Percentiles rank a stretch among this genome's conserved stretches.
Conservation (phyloP, 768 basidiomycete species). For the Roridomyces roridus region DNA sequence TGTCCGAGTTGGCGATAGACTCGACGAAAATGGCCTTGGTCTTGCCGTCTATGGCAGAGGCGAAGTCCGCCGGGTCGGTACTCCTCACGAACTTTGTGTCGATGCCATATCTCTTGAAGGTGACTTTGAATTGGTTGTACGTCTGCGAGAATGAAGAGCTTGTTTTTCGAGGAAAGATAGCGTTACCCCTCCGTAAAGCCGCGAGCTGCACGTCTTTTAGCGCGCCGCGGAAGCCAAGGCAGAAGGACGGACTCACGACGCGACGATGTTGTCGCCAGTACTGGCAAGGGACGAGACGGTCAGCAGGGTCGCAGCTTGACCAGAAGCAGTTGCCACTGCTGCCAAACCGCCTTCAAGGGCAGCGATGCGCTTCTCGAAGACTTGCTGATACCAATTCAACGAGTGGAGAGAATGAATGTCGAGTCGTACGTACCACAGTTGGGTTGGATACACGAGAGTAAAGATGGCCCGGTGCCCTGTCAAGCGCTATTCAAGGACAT, state of each 20-base stretch:
- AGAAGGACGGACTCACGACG: constrained; percentile 44
- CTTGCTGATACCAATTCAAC: constrained; percentile 43
- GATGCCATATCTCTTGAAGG: constrained; percentile 62
- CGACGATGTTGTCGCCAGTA: constrained; percentile 70
- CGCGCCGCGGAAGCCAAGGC: neutral
- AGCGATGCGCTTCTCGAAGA: constrained; percentile 70
- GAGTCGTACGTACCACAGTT: constrained; percentile 48
- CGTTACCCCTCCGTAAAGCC: constrained; percentile 63
- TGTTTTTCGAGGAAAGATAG: neutral
- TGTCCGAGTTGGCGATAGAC: constrained; percentile 68
- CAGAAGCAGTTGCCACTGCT: constrained; percentile 63
- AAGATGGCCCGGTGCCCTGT: constrained; percentile 51
- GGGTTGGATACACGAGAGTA: constrained; percentile 65
- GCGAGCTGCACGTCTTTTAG: constrained; percentile 43
- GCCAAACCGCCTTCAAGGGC: constrained; percentile 69
- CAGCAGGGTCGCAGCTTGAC: constrained; percentile 69
- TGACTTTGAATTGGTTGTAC: constrained; percentile 71
- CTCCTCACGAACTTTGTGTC: constrained; percentile 57
- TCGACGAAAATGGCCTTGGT: constrained; percentile 68
- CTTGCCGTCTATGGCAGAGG: constrained; percentile 61
- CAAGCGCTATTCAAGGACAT: neutral
- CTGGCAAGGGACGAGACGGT: constrained; percentile 57
- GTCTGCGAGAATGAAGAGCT: constrained; percentile 43
- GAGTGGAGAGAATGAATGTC: neutral
- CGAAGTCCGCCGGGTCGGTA: constrained; percentile 53